Base-by-base conservation (phyloP, 1,284 basidiomycete genomes). In the Cutaneotrichosporon sp. region DNA sequence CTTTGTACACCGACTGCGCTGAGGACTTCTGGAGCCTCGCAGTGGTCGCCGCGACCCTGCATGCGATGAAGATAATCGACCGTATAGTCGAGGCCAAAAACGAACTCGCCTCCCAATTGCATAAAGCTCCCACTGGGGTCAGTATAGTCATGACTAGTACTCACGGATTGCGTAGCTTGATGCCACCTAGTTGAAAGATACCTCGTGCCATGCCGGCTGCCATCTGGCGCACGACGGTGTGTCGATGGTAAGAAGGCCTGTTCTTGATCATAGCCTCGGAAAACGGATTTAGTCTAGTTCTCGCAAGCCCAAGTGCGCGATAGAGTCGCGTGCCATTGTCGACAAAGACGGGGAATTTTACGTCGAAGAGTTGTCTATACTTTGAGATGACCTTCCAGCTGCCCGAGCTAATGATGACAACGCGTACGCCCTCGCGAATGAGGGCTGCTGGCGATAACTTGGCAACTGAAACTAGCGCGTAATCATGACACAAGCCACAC, bases 401-500 rank as follows among this genome's bases (percentile, higher is more conserved):
- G 7, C 80, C 79, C 36, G 73, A 76, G 3, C 72, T 73, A 42
- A 81, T 75, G 55, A 79, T 66, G 14, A 77, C 69, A 5, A 80
- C 76, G 31, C 70, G 63, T 6, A 81, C 73, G 10, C 74, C 73
- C 0, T 73, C 73, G 32, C 69, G 69, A 18, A 72, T 67, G 11
- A 81, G 58, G 4, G 72, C 76, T 2, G 68, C 70, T 0, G 73
- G 72, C 56, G 80, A 77, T 32, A 80, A 69, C 18, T 73, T 67
- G 0, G 72, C 64, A 4, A 81, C 59, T 0, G 76, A 78, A 14
- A 74, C 73, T 56, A 77, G 70, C 4, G 75, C 77, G 58, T 76
- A 81, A 56, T 81, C 78, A 62, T 80, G 79, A 56, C 77, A 80
- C 65, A 78, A 75, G 14, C 78, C 78, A 64, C 79, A 81, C 77